Percentiles rank a stretch among this genome's conserved stretches.
These are phyloP conservation scores for Eucalyptus sp. DNA, from an alignment of 345 rosid species.

Conservation along the genomic window DNA sequence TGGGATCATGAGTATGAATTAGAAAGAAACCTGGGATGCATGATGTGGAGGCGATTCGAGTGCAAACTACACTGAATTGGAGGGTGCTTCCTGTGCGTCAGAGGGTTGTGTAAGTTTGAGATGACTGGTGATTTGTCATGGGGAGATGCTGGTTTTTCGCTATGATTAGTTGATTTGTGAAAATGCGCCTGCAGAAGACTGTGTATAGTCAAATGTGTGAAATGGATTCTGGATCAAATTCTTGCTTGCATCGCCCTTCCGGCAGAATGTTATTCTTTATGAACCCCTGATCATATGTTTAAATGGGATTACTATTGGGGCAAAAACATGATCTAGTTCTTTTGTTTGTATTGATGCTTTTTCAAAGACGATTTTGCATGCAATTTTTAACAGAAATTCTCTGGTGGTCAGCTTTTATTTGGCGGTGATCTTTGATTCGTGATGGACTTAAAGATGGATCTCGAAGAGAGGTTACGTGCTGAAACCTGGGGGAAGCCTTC, in stretches of 20 bases:
- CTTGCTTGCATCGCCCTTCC: background rate
- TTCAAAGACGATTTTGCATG: background rate
- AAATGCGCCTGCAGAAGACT: background rate
- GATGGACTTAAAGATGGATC: slow-evolving; percentile 38
- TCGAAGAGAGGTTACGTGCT: slow-evolving; percentile 21
- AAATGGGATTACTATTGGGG: background rate
- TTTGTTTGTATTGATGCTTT: background rate
- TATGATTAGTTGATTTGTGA: background rate
- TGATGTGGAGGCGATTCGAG: background rate
- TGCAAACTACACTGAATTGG: background rate
- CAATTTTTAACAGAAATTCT: background rate
- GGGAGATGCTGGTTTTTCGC: background rate
- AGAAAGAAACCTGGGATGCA: background rate
- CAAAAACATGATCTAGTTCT: background rate
- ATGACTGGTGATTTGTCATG: background rate
- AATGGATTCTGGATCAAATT: background rate
- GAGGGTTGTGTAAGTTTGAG: background rate
- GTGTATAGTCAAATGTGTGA: background rate
- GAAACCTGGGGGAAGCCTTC: slow-evolving; percentile 49
- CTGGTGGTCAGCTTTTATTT: background rate
- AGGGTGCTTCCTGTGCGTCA: background rate
- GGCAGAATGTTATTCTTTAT: background rate
- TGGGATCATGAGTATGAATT: background rate
- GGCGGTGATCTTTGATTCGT: background rate
- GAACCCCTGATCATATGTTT: background rate